Conservation (phyloP, 306 rosid species). For the Vicia villosa region DNA sequence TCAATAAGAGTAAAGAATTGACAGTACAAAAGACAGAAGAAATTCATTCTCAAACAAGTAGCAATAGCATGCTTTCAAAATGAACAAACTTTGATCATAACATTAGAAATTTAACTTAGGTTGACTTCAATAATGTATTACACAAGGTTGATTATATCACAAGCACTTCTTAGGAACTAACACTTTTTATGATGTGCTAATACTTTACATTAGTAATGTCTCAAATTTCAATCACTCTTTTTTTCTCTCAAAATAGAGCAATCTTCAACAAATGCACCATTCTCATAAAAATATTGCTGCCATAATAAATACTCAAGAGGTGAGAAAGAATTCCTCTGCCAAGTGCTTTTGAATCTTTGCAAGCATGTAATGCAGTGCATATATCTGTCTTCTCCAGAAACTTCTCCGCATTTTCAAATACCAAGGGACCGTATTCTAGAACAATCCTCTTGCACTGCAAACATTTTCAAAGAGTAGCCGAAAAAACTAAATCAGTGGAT, state of each 20-base stretch:
- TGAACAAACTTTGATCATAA: neutral
- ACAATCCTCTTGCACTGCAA: constrained; percentile 88
- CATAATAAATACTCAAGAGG: constrained; percentile 34
- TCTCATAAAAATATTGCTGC: neutral
- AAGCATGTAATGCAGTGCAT: constrained; percentile 74
- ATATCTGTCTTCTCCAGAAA: constrained; percentile 66
- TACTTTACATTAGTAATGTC: neutral
- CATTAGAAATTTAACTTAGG: neutral
- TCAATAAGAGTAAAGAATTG: neutral
- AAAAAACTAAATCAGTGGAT: neutral
- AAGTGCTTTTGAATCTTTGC: constrained; percentile 37
- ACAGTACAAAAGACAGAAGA: neutral
- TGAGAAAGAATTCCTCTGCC: constrained; percentile 38
- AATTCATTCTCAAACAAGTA: neutral
- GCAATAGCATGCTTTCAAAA: neutral
- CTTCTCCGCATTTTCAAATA: constrained; percentile 70
- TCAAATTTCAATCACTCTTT: constrained; percentile 1
- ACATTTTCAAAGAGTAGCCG: neutral
- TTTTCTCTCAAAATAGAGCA: neutral
- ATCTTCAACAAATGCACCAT: constrained; percentile 19
- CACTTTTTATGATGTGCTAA: neutral
- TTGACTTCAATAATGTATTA: neutral
- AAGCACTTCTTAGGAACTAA: constrained; percentile 7
- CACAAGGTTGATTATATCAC: constrained; percentile 5
- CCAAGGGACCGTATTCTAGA: constrained; percentile 69